Percentiles rank a stretch among this genome's conserved stretches.
These are phyloP conservation scores for Arabidopsis hybrid DNA, from an alignment of 441 rosid genomes.

Conservation along the genomic window DNA sequence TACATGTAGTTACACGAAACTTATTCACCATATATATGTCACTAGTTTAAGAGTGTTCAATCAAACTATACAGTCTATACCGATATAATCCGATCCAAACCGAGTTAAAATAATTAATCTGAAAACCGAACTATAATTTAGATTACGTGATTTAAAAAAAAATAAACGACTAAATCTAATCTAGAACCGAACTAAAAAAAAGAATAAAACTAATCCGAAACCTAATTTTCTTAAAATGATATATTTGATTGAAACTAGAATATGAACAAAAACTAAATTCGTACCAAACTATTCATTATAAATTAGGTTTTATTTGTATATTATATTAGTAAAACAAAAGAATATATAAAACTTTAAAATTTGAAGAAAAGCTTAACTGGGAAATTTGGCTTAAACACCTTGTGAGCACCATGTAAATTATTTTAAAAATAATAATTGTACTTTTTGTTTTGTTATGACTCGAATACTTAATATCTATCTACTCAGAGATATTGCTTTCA, in stretches of 20 bases:
- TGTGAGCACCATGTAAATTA: background rate
- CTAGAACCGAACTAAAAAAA: background rate
- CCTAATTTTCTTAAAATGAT: background rate
- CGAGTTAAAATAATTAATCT: no score
- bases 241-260: no score
- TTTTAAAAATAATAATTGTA: background rate
- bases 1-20: background rate
- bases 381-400: background rate
- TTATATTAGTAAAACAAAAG: background rate
- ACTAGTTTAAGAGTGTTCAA: background rate
- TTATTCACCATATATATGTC: background rate
- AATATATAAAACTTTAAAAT: background rate
- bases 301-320: no score
- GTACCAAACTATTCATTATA: background rate
- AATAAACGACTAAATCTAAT: no score
- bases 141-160: no score
- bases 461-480: constrained; percentile 1
- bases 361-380: background rate
- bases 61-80: no score
- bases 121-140: background rate
- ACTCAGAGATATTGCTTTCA: background rate
- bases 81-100: no score
- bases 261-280: background rate
- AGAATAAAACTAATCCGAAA: no score
- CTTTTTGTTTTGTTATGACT: background rate